Evolutionary conservation across 2,329 filamentous ascomycete genomes (phyloP), one percentile per base, ranked within the genome.

Genomic region (Rosellinia necatrix): DNA sequence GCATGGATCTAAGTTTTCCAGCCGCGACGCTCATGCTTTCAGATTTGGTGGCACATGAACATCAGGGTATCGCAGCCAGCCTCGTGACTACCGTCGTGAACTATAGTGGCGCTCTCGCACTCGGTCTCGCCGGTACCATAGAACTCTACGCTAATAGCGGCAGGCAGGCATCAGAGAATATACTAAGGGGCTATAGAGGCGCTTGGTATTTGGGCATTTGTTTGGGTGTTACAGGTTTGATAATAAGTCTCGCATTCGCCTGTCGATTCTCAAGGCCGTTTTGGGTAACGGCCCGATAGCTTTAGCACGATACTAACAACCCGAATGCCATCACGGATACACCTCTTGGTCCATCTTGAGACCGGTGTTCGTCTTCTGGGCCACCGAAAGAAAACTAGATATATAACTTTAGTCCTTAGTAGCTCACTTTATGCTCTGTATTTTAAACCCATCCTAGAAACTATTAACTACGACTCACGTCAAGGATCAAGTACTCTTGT

Each of bases 31-130:
- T 84, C 8, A 74, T 83, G 53, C 72, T 84, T 17, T 77, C 72
- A 6, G 77, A 82, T 57, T 68, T 69, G 6, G 64, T 72, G 37
- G 64, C 66, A 32, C 59, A 59, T 41, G 67, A 70, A 46, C 68
- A 72, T 29, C 71, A 72, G 49, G 71, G 70, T n/a, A 70, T 71
- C 46, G 70, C 70, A 7, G 70, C 70, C 2, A 79, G 75, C 13
- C 64, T 86, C 24, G 78, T 85, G 52, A 81, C 76, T 42, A 84
- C 81, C 0, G 72, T 83, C 40, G 77, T 85, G 34, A 85, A 85
- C 64, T 85, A 85, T 64, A 78, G 75, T 54, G 83, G 84, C 35
- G 78, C 77, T 7, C 71, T 84, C 24, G 79, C 79, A 1, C 71
- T 86, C 6, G 82, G 82, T 0, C 72, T 86, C 50, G 82, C 81